A percentile compares a stretch with the other conserved stretches of the same genome.
These are phyloP conservation scores for Tylopilus orsonianus DNA, from an alignment of 1,284 basidiomycete genomes.

Conservation along the genomic window DNA sequence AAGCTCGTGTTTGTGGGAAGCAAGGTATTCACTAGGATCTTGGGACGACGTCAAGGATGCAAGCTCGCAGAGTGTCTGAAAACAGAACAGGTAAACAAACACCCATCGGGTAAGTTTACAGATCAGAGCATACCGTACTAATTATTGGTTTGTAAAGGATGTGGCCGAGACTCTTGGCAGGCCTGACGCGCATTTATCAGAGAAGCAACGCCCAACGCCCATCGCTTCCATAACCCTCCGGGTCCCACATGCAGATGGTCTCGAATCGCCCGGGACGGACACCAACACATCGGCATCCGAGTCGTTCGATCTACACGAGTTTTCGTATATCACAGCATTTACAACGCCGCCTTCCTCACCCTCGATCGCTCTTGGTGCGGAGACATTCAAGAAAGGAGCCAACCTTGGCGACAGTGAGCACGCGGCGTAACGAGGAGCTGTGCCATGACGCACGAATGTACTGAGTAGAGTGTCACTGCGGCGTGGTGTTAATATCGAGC, in stretches of 20 bases:
- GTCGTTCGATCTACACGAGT: slow-evolving; percentile 32
- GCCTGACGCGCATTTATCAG: slow-evolving; percentile 3
- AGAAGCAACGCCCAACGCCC: slow-evolving; percentile 4
- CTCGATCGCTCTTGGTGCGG: slow-evolving; percentile 14
- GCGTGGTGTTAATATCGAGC: slow-evolving; percentile 4
- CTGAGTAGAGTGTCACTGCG: slow-evolving; percentile 11
- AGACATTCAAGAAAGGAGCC: slow-evolving; percentile 13
- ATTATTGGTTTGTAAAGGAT: slow-evolving; percentile 15
- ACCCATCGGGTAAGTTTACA: not conserved
- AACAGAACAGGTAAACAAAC: slow-evolving; percentile 14
- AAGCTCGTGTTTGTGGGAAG: slow-evolving; percentile 2
- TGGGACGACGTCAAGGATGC: slow-evolving; percentile 25
- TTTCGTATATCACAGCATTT: slow-evolving; percentile 34
- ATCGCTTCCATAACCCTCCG: slow-evolving; percentile 14
- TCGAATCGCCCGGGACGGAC: slow-evolving; percentile 17
- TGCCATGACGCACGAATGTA: slow-evolving; percentile 7
- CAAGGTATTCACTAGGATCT: slow-evolving; percentile 11
- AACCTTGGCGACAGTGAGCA: slow-evolving; percentile 13
- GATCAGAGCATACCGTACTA: not conserved
- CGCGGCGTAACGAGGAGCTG: slow-evolving; percentile 11
- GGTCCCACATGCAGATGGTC: slow-evolving; percentile 1
- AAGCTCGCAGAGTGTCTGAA: slow-evolving; percentile 13
- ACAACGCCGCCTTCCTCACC: slow-evolving; percentile 34
- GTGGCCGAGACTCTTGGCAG: not conserved
- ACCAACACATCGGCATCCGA: slow-evolving; percentile 17